Evolutionary conservation across 495 filamentous ascomycete species (phyloP), one percentile per base, ranked within the genome.

Genomic region (Tetracladium setigerum): DNA sequence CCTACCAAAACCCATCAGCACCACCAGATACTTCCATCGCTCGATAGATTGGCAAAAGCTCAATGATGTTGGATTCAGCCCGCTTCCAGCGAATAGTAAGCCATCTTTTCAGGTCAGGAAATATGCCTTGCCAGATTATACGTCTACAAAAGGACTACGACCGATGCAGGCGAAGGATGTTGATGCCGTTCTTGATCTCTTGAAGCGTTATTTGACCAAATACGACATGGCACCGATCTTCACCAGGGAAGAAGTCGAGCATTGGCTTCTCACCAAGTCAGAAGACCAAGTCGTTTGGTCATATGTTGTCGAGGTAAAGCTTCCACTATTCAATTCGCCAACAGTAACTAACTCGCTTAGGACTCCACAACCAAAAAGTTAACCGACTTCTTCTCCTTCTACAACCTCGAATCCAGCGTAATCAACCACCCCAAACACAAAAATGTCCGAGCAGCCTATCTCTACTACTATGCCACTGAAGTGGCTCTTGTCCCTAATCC

Each of bases 301-400:
- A 4, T 97, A 90, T 53, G 91, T 98, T 18, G 86, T 95, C 22
- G 92, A 98, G 67, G 79, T 78, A 61, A 56, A 59, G n/a, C n/a
- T 30, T n/a, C 32, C 3, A 8, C 16, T 18, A 44, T 7, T 4
- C 7, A 15, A 16, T 19, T 13, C 30, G 8, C 30, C 13, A 22
- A 35, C 11, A 14, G 33, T n/a, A 10, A 27, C 22, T 41, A 43
- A 45, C 41, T 16, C 37, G 27, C 13, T 34, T 36, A 60, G 59
- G 74, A 85, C 44, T 68, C 82, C 8, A 56, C 74, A 17, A 81
- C 72, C 18, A 77, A 84, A 41, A 91, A 89, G 59, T 87, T 98
- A 58, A 95, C 86, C 24, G 92, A 98, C 66, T 96, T 94, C 66
- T 82, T 96, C 67, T 95, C 89, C 12, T 98, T 96, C 67, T 97